Base-by-base conservation (phyloP, 2,329 filamentous ascomycete genomes). In the Trichoderma atroviride region DNA sequence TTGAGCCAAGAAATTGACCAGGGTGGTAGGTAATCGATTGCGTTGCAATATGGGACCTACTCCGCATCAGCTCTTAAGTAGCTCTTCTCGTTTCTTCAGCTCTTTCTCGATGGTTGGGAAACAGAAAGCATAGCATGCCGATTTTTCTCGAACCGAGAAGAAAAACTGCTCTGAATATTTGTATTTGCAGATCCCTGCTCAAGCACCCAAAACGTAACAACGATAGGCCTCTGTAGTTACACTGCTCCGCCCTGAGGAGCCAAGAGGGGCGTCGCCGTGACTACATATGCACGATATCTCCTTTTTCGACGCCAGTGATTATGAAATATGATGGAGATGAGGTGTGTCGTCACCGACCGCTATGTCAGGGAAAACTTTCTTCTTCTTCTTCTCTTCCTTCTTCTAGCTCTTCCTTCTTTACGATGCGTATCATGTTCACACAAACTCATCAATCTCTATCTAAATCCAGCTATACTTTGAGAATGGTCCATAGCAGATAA, bases 231-330 rank as follows among this genome's bases (percentile, higher is more conserved):
- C n/a, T 19, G 37, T n/a, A 43, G 22, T 10, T 29, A 24, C 43
- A 19, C 13, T 59, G 57, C 22, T 43, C 14, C 35, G 33, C 33
- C 33, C n/a, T 19, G 53, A 66, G 63, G 63, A 58, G 50, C 37
- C 4, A 37, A 50, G 63, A 59, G 53, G 63, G 63, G 55, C 63
- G 63, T 67, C 55, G 55, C 63, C 53, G 40, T 67, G 53, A 59
- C 63, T 52, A 67, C 53, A 63, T 22, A 50, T 50, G 50, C 31
- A 55, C 14, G 50, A 53, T 29, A 40, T 37, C 24, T 61, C 40
- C 58, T 61, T 35, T 58, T 13, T 7, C n/a, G 35, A 33, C 55
- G 22, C 29, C 31, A 37, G n/a, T 43, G 40, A 43, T 22, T 57
- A 47, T 37, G 29, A 65, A 11, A 19, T 13, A 40, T 58, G 55